Conservation (phyloP, 2,329 filamentous ascomycete genomes). For the Rhinocladiella similis region DNA sequence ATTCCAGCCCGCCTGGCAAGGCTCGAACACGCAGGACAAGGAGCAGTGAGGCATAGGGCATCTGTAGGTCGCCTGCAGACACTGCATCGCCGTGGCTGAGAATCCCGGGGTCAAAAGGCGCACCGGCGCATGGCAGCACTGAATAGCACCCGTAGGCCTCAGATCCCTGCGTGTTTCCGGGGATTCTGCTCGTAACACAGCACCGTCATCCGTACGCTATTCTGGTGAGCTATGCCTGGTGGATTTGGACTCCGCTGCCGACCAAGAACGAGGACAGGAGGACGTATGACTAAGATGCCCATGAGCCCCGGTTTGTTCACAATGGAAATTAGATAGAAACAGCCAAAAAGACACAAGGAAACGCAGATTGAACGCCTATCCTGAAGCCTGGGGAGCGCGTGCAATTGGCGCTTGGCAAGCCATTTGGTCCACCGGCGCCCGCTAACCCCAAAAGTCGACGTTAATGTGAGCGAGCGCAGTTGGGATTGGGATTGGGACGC, state of each 20-base stretch:
- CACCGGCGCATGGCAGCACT: neutral
- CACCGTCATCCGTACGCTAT: neutral
- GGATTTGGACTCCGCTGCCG: neutral
- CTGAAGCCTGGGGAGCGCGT: neutral
- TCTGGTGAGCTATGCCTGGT: neutral
- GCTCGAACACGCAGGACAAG: neutral
- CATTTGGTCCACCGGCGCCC: neutral
- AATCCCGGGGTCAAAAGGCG: neutral
- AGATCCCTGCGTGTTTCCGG: neutral
- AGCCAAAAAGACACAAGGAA: neutral
- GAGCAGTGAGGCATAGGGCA: neutral
- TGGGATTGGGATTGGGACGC: no score
- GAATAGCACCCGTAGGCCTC: neutral
- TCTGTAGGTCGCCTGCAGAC: neutral
- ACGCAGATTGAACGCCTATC: neutral
- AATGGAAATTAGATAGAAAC: neutral
- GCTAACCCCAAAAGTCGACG: neutral
- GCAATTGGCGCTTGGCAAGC: slow-evolving; percentile 3
- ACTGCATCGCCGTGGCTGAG: neutral
- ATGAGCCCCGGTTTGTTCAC: neutral
- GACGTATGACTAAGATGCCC: neutral
- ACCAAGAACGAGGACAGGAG: neutral
- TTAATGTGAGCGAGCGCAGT: neutral
- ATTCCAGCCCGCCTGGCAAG: no score
- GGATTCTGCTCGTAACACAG: neutral